phyloP scores from a whole-genome alignment of 805 yeast genomes.

The Cyberlindnera misumaiensis region DNA sequence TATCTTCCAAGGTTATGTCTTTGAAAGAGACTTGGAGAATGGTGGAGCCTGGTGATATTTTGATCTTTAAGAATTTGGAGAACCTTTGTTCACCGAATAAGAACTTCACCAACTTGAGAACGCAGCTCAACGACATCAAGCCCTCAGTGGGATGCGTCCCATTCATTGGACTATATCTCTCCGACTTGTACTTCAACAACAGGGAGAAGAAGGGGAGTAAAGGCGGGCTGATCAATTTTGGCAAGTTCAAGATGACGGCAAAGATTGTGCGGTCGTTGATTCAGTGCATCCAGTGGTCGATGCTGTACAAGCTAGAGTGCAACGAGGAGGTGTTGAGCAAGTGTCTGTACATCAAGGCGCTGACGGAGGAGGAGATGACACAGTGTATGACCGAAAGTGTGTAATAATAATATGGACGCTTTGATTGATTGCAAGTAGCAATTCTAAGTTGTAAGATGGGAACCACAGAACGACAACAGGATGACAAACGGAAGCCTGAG shows the following conservation, averaged over 20 bases:
- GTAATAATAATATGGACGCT: no score
- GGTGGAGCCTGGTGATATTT: constrained; percentile 65
- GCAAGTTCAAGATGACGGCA: constrained; percentile 70
- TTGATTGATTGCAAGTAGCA: no score
- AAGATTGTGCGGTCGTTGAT: constrained; percentile 70
- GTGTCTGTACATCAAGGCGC: constrained; percentile 72
- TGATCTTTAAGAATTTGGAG: constrained; percentile 61
- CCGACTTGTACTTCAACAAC: constrained; percentile 78
- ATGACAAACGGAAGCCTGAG: no score
- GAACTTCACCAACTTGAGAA: constrained; percentile 64
- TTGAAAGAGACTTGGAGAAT: constrained; percentile 68
- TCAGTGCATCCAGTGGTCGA: constrained; percentile 81
- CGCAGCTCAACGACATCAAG: constrained; percentile 51
- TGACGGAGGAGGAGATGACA: constrained; percentile 66
- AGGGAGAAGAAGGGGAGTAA: constrained; percentile 29
- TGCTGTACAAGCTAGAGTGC: constrained; percentile 48
- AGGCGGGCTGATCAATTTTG: constrained; percentile 52
- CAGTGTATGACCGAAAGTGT: constrained; percentile 22
- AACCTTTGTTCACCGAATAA: constrained; percentile 65
- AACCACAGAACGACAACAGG: no score
- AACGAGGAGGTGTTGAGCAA: constrained; percentile 68
- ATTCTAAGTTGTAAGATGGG: no score
- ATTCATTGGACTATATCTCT: constrained; percentile 77
- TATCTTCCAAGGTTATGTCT: constrained; percentile 53
- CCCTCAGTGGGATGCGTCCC: constrained; percentile 80